A percentile compares a stretch with the other conserved stretches of the same genome.
Conservation (phyloP, 148 eudicot genomes). For the Polygonum aviculare region DNA sequence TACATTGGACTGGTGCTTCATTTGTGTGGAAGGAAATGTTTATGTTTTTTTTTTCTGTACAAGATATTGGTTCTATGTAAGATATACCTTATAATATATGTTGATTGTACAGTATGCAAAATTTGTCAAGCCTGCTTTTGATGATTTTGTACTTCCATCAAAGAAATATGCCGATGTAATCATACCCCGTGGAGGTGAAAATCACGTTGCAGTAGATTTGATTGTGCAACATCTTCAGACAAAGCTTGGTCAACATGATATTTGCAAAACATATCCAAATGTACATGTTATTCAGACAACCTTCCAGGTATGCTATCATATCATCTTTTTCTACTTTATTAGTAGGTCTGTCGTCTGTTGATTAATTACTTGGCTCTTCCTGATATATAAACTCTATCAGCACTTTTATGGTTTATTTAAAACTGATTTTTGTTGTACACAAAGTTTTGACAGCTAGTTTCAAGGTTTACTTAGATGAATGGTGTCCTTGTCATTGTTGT, state of each 20-base stretch:
- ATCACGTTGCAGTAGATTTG: constrained; percentile 90
- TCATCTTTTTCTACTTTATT: not conserved
- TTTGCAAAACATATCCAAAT: constrained; percentile 86
- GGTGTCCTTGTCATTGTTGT: not conserved
- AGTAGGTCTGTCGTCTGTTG: not conserved
- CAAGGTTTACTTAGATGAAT: not conserved
- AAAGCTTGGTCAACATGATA: constrained; percentile 93
- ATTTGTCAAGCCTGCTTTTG: constrained; percentile 98
- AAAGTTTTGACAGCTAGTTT: not conserved
- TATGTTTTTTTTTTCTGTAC: not conserved
- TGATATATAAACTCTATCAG: not conserved
- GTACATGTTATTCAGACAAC: constrained; percentile 87
- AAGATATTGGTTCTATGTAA: not conserved
- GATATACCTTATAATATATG: not conserved
- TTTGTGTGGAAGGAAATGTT: not conserved
- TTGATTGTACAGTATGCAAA: constrained; percentile 75
- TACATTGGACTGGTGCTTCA: not conserved
- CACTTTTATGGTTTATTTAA: not conserved
- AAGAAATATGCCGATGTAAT: constrained; percentile 97
- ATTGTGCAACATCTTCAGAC: constrained; percentile 89
- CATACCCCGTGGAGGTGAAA: constrained; percentile 95
- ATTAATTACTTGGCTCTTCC: not conserved
- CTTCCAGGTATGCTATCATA: constrained; percentile 57
- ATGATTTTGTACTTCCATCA: constrained; percentile 89
- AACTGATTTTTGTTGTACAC: not conserved